These are phyloP conservation scores for Macaranga tanarius DNA, from an alignment of 441 rosid genomes.

Conservation along the genomic window DNA sequence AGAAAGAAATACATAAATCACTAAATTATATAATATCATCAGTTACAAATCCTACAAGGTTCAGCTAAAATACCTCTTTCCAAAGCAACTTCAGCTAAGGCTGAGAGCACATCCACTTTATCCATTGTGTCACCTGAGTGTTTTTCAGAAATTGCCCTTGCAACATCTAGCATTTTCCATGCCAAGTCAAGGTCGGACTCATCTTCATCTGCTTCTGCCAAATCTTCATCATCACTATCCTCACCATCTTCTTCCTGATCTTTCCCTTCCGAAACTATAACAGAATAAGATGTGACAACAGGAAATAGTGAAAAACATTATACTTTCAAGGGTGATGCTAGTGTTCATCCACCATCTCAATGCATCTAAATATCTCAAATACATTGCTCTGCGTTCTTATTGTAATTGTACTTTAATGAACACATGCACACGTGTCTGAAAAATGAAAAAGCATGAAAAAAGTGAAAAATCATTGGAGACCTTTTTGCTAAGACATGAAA, in stretches of 20 bases:
- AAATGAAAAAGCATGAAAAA: too few relatives aligned
- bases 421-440: not conserved
- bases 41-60: not conserved
- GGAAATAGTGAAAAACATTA: slow-evolving; percentile 2
- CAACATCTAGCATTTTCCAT: slow-evolving; percentile 92
- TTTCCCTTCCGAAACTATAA: slow-evolving; percentile 43
- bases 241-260: slow-evolving; percentile 48
- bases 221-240: slow-evolving; percentile 51
- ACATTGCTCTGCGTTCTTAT: not conserved
- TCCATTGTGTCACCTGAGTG: slow-evolving; percentile 61
- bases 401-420: not conserved
- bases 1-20: not conserved
- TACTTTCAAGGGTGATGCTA: not conserved
- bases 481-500: not conserved
- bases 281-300: slow-evolving; percentile 4
- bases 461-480: not conserved
- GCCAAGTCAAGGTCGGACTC: slow-evolving; percentile 91
- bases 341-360: not conserved
- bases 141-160: slow-evolving; percentile 84
- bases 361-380: not conserved
- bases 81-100: slow-evolving; percentile 79
- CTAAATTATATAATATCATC: not conserved
- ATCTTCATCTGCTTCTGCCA: slow-evolving; percentile 80
- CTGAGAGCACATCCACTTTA: slow-evolving; percentile 77
- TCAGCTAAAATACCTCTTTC: slow-evolving; percentile 63